Conservation (phyloP, 768 basidiomycete genomes). For the Candolleomyces eurysporus region DNA sequence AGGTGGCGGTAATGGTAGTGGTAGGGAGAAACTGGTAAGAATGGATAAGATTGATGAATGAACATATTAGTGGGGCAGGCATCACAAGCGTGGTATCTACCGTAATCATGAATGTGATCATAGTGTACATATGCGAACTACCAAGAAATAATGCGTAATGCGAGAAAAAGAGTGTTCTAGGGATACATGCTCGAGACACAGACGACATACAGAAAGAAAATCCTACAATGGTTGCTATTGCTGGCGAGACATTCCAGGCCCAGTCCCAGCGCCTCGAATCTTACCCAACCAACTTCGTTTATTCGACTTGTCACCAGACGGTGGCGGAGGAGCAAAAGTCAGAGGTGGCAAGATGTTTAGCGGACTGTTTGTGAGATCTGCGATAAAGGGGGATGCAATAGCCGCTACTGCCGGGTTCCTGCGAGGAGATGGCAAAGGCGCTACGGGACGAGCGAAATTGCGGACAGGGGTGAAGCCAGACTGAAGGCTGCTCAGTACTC, state of each 20-base stretch:
- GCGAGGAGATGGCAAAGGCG: constrained; percentile 49
- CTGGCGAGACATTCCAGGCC: not conserved
- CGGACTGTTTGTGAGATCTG: constrained; percentile 71
- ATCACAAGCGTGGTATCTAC: not conserved
- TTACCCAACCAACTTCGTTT: constrained; percentile 72
- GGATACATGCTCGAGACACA: not conserved
- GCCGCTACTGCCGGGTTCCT: constrained; percentile 26
- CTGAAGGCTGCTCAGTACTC: constrained; percentile 54
- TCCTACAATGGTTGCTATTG: not conserved
- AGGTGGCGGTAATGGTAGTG: not conserved
- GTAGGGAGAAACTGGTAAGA: not conserved
- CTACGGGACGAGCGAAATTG: constrained; percentile 41
- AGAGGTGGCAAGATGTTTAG: constrained; percentile 24
- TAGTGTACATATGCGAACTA: constrained; percentile 7
- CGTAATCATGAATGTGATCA: constrained; percentile 2
- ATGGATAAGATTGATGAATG: not conserved
- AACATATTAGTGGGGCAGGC: not conserved
- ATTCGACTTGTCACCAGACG: constrained; percentile 42
- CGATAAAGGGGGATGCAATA: constrained; percentile 37
- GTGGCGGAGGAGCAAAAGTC: constrained; percentile 22
- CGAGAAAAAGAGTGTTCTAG: not conserved
- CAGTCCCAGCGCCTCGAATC: constrained; percentile 45
- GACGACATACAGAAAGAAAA: not conserved
- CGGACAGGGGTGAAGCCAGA: constrained; percentile 75
- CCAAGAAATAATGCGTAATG: not conserved